Base-by-base conservation (phyloP, 2,329 filamentous ascomycete genomes). In the Myriangium duriaei region DNA sequence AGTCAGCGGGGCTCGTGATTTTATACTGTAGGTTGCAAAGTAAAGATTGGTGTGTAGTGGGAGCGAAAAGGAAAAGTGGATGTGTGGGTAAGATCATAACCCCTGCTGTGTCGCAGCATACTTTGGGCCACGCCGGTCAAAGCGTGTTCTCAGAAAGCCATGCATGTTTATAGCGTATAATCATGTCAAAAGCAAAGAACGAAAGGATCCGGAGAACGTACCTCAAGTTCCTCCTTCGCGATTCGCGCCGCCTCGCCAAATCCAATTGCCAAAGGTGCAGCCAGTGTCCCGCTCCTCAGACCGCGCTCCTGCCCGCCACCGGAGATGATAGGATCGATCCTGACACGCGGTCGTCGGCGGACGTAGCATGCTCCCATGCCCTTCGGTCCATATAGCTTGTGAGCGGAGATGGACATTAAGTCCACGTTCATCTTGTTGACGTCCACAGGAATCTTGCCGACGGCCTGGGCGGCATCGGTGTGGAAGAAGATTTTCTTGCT, bases 351-450 rank as follows among this genome's bases (percentile, higher is more conserved):
- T 41, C 91, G 74, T 65, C 91, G 76, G 53, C 91, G 81, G 34
- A 98, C 84, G 55, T 88, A 98, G 64, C 91, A 98, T 42, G 91
- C 91, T 42, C 91, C 91, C 41, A 98, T 83, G 21, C 91, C 91
- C 69, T 94, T 98, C 38, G 91, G 91, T 16, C 91, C 91, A 57
- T 98, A 98, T 39, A 98, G 93, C 65, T 98, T 98, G 66, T 98
- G 91, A 18, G 84, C 87, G 6, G 91, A 96, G 44, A 98, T 95
- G 18, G 88, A 96, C 88, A 98, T 95, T 55, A 98, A 66, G 57
- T 98, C 91, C 47, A 98, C 80, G 60, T 95, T 92, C 85, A 94
- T 88, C 61, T 84, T 82, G 61, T 96, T 95, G 54, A 98, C 91
- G 52, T 95, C 86, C 33, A 98, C 67, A 0, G 87, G 85, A 34